Base-by-base conservation (phyloP, 768 basidiomycete species). In the Daedaleopsis sinensis region DNA sequence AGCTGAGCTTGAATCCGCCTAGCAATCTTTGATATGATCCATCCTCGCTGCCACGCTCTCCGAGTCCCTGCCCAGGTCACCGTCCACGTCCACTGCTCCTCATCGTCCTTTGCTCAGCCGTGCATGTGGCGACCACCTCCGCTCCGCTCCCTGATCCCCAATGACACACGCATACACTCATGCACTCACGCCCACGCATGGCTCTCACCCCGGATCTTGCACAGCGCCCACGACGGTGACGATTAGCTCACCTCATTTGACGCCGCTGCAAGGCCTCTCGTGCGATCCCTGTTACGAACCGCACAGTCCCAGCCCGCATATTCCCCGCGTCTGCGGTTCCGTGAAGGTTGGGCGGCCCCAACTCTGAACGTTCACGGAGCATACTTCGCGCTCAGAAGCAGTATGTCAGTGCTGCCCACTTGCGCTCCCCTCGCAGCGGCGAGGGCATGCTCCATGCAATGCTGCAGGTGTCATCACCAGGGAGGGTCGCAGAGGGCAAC, bases 1-100 rank as follows among this genome's bases (percentile, higher is more conserved):
- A 54, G 42, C 52, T 54, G 52, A 54, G 52, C 39, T 54, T 54
- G 37, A 54, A 54, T 13, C 19, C 38, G 52, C 52, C 37, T 54
- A 43, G 7, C 52, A 47, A 2, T 5, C 46, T 21, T 43, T 43
- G 42, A 43, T 47, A 21, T 21, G 11, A 11, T 21, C 47, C 21
- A 10, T 21, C 10, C 19, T 27, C 47, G 23, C 13, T 24, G 23
- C 19, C 13, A 21, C 47, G 19, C n/a, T 24, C 38, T n/a, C 36
- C 37, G 38, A n/a, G 15, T 13, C 52, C 39, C 52, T 54, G 52
- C 52, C 52, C 39, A 5, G 46, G 18, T 54, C 21, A 5, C 13
- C 37, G 7, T 42, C 38, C 16, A 35, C n/a, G n/a, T 15, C 23
- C 11, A 52, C 13, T 37, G 32, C 32, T 10, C 39, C 39, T 13